phyloP scores from a whole-genome alignment of 2,329 filamentous ascomycete genomes.

The Chalaropsis ovoidea region DNA sequence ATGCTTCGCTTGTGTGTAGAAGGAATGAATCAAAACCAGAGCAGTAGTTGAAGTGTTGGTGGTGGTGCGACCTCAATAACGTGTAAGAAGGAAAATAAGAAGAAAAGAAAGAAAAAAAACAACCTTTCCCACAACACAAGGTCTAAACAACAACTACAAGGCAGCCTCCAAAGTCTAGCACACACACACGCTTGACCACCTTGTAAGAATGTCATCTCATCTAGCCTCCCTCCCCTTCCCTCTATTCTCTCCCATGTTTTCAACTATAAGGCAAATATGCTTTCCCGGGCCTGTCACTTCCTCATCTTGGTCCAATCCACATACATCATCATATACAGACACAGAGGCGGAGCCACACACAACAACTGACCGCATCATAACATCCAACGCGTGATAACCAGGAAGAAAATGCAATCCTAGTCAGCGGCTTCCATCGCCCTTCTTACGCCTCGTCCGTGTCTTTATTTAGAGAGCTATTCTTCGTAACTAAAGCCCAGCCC shows the following conservation, averaged over 20 bases:
- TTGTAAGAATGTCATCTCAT: not conserved
- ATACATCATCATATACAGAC: not conserved
- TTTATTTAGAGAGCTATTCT: slow-evolving; percentile 3
- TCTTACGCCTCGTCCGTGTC: slow-evolving; percentile 5
- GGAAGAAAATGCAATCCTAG: not conserved
- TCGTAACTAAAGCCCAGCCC: slow-evolving; percentile 5
- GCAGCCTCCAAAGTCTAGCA: not conserved
- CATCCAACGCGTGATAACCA: too few relatives aligned
- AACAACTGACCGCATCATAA: too few relatives aligned
- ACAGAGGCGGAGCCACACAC: too few relatives aligned
- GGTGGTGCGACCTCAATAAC: too few relatives aligned
- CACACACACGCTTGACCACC: not conserved
- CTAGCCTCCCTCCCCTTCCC: not conserved
- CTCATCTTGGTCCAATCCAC: not conserved
- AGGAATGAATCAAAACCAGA: not conserved
- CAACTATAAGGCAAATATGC: not conserved
- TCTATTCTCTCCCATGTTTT: too few relatives aligned
- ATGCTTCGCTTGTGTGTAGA: not conserved
- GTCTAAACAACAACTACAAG: not conserved
- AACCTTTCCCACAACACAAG: not conserved
- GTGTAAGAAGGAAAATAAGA: not conserved
- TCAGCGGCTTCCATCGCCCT: slow-evolving; percentile 35
- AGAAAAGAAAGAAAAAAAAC: slow-evolving; percentile 45
- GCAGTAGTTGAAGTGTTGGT: too few relatives aligned
- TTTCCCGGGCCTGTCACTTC: not conserved